Percentiles rank a stretch among this genome's conserved stretches.
These are phyloP conservation scores for Castanospermum australe DNA, from an alignment of 306 rosid species.

Conservation along the genomic window DNA sequence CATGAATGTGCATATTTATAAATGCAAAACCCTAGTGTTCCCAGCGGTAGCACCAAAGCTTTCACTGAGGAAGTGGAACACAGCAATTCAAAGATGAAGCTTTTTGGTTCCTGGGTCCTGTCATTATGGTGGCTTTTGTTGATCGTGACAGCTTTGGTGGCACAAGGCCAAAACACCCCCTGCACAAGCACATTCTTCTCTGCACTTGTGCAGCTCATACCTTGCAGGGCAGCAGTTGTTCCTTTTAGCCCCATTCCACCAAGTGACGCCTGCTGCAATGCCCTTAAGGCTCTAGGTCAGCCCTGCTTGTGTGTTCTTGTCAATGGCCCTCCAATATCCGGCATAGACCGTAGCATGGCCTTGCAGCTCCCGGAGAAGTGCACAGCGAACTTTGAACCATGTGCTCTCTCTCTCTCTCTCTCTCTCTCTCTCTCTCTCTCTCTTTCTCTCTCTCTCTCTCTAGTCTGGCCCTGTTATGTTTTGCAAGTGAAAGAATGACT, in stretches of 20 bases:
- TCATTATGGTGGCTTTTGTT: constrained; percentile 32
- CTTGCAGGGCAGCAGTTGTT: constrained; percentile 79
- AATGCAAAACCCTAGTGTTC: constrained; percentile 15
- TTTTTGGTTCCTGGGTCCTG: constrained; percentile 5
- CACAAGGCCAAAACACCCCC: constrained; percentile 37
- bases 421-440: neutral
- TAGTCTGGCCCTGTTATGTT: neutral
- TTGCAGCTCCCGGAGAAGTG: constrained; percentile 79
- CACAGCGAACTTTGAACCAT: constrained; percentile 69
- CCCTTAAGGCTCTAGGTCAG: constrained; percentile 72
- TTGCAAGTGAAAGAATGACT: neutral
- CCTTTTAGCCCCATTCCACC: constrained; percentile 81
- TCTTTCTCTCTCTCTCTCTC: neutral
- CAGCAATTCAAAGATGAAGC: constrained; percentile 36
- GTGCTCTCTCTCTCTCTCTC: constrained; percentile 35
- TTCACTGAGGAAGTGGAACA: neutral
- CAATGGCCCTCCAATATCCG: constrained; percentile 80
- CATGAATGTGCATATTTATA: constrained; percentile 34
- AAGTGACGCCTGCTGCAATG: constrained; percentile 65
- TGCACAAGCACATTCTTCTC: constrained; percentile 78
- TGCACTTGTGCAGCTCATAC: constrained; percentile 79
- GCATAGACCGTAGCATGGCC: constrained; percentile 84
- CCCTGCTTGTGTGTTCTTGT: constrained; percentile 77
- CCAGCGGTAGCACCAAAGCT: neutral
- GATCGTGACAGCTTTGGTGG: constrained; percentile 29